A percentile compares a stretch with the other conserved stretches of the same genome.
Evolutionary conservation across 306 rosid genomes (phyloP).

Genomic region (Dalbergia cochinchinensis): DNA sequence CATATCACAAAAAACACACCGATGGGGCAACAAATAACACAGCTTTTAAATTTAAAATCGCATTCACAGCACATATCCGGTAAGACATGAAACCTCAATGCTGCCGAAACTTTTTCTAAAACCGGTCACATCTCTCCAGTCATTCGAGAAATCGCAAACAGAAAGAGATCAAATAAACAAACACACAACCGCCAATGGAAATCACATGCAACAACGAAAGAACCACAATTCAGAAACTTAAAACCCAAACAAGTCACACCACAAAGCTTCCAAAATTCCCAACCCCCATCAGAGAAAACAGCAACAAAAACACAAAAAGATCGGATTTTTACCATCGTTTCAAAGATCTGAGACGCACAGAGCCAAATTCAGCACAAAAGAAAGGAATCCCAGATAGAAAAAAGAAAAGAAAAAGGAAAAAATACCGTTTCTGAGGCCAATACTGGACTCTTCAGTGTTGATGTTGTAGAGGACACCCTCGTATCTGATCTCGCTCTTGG

Average conservation of each 20-base stretch:
- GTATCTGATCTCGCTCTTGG: conserved; percentile 87
- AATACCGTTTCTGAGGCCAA: conserved; percentile 77
- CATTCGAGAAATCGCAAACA: conserved; percentile 7
- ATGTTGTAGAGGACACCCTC: conserved; percentile 78
- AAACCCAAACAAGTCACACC: background rate
- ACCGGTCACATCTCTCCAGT: background rate
- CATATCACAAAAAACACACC: background rate
- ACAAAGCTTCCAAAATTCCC: background rate
- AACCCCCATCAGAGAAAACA: background rate
- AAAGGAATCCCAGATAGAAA: background rate
- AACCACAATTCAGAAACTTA: conserved; percentile 35
- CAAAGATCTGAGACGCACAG: conserved; percentile 28
- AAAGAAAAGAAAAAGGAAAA: background rate
- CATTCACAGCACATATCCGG: too few relatives aligned
- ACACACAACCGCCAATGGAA: background rate
- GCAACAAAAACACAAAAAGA: background rate
- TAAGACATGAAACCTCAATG: background rate
- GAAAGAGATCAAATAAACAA: background rate
- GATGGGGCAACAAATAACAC: background rate
- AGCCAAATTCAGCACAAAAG: background rate
- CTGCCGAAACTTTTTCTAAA: background rate
- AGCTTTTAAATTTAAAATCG: too few relatives aligned
- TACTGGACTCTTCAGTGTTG: conserved; percentile 85
- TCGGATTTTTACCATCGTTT: background rate
- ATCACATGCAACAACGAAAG: conserved; percentile 8